phyloP scores from a whole-genome alignment of 2,329 filamentous ascomycete genomes.

The Sporothrix dimorphospora region DNA sequence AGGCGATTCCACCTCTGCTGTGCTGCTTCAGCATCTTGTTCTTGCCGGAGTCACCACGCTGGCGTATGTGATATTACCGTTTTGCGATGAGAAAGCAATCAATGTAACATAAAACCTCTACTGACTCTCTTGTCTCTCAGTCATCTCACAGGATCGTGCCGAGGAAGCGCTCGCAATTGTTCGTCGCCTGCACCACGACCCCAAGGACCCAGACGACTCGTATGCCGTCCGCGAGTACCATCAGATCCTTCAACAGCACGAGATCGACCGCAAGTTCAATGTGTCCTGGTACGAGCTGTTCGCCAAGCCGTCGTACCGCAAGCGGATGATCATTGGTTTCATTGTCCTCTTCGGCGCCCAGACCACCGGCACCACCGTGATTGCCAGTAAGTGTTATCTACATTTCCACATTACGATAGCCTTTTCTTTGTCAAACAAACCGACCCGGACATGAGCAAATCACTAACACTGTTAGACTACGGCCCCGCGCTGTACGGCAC shows the following conservation, averaged over 20 bases:
- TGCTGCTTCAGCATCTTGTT: slow-evolving; percentile 43
- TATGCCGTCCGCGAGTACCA: slow-evolving; percentile 14
- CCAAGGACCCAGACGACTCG: slow-evolving; percentile 42
- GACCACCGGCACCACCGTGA: slow-evolving; percentile 14
- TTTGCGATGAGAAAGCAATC: not conserved
- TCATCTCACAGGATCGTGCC: slow-evolving; percentile 35
- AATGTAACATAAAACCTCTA: not conserved
- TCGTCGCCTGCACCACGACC: slow-evolving; percentile 49
- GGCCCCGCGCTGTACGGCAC: slow-evolving; percentile 7
- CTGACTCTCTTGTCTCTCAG: not conserved
- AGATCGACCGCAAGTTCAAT: not conserved
- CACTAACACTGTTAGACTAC: not conserved
- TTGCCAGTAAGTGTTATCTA: not conserved
- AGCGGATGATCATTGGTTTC: slow-evolving; percentile 18
- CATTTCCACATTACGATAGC: too few species aligned
- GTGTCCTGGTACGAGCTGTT: slow-evolving; percentile 2
- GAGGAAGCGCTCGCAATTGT: slow-evolving; percentile 36
- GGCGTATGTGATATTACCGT: not conserved
- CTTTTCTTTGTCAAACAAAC: too few species aligned
- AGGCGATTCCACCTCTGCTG: slow-evolving; percentile 37
- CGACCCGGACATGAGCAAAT: too few species aligned
- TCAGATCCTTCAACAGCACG: slow-evolving; percentile 11
- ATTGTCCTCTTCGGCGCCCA: slow-evolving; percentile 3
- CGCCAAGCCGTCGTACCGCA: slow-evolving; percentile 17
- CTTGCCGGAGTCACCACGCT: slow-evolving; percentile 37